Evolutionary conservation across 2,329 filamentous ascomycete genomes (phyloP), one percentile per base, ranked within the genome.

Genomic region (Penicillium thymicola): DNA sequence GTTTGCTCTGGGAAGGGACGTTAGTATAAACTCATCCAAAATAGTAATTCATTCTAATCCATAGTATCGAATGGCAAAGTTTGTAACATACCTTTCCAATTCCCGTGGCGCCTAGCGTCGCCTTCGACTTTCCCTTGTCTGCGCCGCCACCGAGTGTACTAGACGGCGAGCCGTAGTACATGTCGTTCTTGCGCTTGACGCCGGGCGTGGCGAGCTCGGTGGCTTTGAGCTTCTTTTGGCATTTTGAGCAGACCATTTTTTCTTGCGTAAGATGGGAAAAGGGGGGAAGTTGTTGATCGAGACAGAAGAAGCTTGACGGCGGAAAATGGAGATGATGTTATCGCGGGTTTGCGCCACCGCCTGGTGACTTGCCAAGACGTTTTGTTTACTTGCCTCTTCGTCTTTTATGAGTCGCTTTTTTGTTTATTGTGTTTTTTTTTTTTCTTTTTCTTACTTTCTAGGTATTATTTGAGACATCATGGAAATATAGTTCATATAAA

Each of bases 101-200:
- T 34, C 85, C 84, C 13, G 78, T 83, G 57, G 80, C 79, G 5
- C 84, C 84, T 34, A 85, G 63, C 2, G 84, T 87, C 54, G 74
- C 52, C 51, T 72, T 72, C 58, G 59, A 73, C 70, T 54, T 78
- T 70, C 51, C 47, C 44, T 61, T 63, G 36, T 43, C 57, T 21
- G 23, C 77, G 75, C 43, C 74, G 27, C 71, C 70, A 37, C 72
- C 70, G 30, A 70, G 27, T 13, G 68, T 68, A 46, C 59, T 67
- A 13, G 81, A 76, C 1, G 83, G 73, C 2, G 84, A 87, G 46
- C 85, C 85, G 65, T 84, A 82, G 70, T 87, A 87, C 75, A 87
- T 84, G 51, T 88, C 85, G 67, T 73, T 83, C 78, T 85, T 87
- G 75, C 84, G 85, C 73, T 87, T 88, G 59, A 88, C 85, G 28